Evolutionary conservation across 345 rosid genomes (phyloP).

Genomic region (Salix viminalis): DNA sequence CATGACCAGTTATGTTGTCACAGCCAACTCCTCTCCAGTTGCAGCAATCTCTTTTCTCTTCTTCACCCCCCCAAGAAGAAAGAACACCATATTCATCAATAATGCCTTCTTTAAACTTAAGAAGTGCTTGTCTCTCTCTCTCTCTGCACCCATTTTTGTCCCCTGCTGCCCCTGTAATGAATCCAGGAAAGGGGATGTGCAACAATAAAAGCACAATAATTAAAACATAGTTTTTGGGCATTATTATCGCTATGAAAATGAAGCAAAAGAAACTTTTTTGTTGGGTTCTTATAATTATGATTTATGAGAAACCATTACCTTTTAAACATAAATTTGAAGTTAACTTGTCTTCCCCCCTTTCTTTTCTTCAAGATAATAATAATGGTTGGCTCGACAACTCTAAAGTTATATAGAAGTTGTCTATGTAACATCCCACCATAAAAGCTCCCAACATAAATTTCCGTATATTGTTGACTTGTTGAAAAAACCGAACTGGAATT

Average conservation of each 20-base stretch:
- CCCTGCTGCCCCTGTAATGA: neutral
- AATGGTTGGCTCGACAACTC: neutral
- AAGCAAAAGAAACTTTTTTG: neutral
- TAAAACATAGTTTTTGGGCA: neutral
- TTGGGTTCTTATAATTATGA: neutral
- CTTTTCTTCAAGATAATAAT: too few relatives aligned
- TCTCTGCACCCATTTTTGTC: neutral
- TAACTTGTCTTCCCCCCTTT: neutral
- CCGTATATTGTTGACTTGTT: neutral
- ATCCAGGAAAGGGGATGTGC: neutral
- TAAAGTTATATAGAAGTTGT: neutral
- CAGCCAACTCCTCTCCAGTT: conserved; percentile 29
- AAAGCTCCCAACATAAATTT: neutral
- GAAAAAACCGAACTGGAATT: neutral
- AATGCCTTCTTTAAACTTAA: conserved; percentile 18
- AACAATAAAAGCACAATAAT: neutral
- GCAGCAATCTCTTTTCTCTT: conserved; percentile 22
- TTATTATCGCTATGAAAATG: neutral
- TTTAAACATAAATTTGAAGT: neutral
- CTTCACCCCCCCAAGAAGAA: conserved; percentile 27
- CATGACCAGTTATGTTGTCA: conserved; percentile 7
- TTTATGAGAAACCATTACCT: neutral
- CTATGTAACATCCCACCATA: neutral
- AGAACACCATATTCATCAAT: conserved; percentile 13
- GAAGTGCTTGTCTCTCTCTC: conserved; percentile 25